A percentile compares a stretch with the other conserved stretches of the same genome.
phyloP scores from a whole-genome alignment of 345 rosid species.

The Lepidium aucheri region DNA sequence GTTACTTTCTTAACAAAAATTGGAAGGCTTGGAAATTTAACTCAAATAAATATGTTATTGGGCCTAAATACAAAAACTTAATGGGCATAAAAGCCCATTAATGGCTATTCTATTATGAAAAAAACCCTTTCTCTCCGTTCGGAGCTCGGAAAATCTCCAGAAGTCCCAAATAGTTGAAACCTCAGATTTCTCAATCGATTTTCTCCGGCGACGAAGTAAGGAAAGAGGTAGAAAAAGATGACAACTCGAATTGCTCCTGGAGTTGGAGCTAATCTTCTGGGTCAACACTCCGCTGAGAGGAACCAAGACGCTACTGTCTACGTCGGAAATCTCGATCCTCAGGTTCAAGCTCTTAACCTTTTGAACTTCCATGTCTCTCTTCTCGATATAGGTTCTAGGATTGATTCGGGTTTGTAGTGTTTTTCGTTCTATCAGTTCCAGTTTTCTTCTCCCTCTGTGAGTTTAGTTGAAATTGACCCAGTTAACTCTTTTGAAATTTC shows the following conservation, averaged over 20 bases:
- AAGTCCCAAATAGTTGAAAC: neutral
- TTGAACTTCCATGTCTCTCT: neutral
- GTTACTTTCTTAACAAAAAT: neutral
- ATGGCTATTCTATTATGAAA: neutral
- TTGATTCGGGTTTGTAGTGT: neutral
- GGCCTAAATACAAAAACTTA: neutral
- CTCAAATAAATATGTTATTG: neutral
- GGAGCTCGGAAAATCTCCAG: neutral
- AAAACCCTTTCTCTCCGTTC: neutral
- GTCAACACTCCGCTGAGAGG: constrained; percentile 95
- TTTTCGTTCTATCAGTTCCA: neutral
- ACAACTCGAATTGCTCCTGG: constrained; percentile 96
- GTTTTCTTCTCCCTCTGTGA: neutral
- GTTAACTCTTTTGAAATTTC: neutral
- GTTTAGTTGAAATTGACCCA: neutral
- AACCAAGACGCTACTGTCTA: constrained; percentile 99
- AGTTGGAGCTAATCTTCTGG: constrained; percentile 94
- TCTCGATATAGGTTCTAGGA: constrained; percentile 4
- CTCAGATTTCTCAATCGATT: constrained; percentile 8
- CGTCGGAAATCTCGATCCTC: constrained; percentile 81
- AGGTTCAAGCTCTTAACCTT: constrained; percentile 56
- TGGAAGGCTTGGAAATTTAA: neutral
- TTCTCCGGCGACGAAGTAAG: constrained; percentile 14
- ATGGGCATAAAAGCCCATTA: neutral
- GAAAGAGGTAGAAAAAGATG: constrained; percentile 31